These are phyloP conservation scores for Geosmithia morbida DNA, from an alignment of 2,329 filamentous ascomycete genomes.

Conservation along the genomic window DNA sequence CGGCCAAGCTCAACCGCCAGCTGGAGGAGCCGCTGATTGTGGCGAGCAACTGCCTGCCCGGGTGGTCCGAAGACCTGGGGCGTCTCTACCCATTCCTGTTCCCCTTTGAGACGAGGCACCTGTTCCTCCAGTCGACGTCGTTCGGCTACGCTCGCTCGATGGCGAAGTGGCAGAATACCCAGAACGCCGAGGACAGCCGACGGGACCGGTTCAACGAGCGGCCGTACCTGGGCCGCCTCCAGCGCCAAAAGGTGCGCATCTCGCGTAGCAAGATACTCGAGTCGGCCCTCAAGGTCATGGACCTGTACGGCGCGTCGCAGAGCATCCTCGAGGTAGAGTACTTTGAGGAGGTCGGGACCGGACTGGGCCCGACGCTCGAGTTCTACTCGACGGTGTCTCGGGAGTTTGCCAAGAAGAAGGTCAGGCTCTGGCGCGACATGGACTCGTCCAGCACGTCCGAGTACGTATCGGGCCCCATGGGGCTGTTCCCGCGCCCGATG, in stretches of 20 bases:
- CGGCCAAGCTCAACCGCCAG: constrained; percentile 92
- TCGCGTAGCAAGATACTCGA: constrained; percentile 89
- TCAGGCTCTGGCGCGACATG: constrained; percentile 91
- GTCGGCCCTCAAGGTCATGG: constrained; percentile 97
- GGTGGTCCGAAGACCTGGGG: constrained; percentile 90
- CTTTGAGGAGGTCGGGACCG: constrained; percentile 96
- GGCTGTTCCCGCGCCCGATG: constrained; percentile 85
- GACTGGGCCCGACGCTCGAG: constrained; percentile 85
- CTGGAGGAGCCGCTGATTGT: constrained; percentile 94
- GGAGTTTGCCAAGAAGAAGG: constrained; percentile 93
- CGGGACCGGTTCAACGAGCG: constrained; percentile 79
- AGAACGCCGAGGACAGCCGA: constrained; percentile 65
- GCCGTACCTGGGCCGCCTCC: constrained; percentile 78
- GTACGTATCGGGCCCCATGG: constrained; percentile 71
- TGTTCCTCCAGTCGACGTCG: constrained; percentile 95
- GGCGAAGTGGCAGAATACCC: constrained; percentile 91
- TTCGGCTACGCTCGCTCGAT: constrained; percentile 97
- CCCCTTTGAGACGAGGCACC: constrained; percentile 90
- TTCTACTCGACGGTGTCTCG: constrained; percentile 97
- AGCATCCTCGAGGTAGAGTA: constrained; percentile 96
- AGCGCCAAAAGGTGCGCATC: constrained; percentile 96
- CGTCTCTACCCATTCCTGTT: constrained; percentile 93
- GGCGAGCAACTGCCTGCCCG: constrained; percentile 88
- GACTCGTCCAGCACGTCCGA: constrained; percentile 61
- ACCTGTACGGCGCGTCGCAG: constrained; percentile 90